These are phyloP conservation scores for Gomphus sp. DNA, from an alignment of 1,284 basidiomycete genomes.

Conservation along the genomic window DNA sequence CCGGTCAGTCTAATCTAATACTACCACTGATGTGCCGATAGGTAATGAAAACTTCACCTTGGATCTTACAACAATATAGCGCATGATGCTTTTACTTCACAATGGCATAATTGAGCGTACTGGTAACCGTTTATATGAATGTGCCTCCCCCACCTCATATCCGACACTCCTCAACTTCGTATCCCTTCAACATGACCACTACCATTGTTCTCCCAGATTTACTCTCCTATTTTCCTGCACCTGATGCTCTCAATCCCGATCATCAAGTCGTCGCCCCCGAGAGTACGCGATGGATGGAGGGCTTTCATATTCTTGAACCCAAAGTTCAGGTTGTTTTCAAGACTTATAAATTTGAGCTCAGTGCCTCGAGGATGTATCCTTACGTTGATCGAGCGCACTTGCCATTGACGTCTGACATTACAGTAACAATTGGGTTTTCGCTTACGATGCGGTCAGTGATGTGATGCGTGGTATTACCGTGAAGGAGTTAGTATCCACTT, in stretches of 20 bases:
- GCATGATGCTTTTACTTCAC: too few relatives aligned
- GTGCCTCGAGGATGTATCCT: slow-evolving; percentile 53
- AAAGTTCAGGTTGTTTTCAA: slow-evolving; percentile 52
- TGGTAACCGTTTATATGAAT: too few relatives aligned
- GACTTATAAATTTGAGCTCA: slow-evolving; percentile 49
- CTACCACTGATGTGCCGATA: too few relatives aligned
- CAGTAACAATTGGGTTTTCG: slow-evolving; percentile 61
- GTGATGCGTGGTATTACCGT: slow-evolving; percentile 52
- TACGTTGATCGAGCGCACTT: slow-evolving; percentile 51
- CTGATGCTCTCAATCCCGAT: slow-evolving; percentile 35
- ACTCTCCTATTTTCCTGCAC: slow-evolving; percentile 19
- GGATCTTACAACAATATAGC: too few relatives aligned
- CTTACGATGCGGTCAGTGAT: slow-evolving; percentile 62
- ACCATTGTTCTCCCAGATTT: slow-evolving; percentile 17
- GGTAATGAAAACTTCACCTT: too few relatives aligned
- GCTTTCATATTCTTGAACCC: slow-evolving; percentile 49
- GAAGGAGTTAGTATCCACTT: slow-evolving; percentile 17
- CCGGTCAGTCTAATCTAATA: too few relatives aligned
- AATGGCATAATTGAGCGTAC: too few relatives aligned
- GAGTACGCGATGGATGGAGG: slow-evolving; percentile 54
- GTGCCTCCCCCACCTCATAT: too few relatives aligned
- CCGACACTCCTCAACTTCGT: background rate
- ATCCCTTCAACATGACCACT: background rate
- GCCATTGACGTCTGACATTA: slow-evolving; percentile 53
- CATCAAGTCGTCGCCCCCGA: slow-evolving; percentile 32